phyloP scores from a whole-genome alignment of 495 filamentous ascomycete species.

The Hypoxylon lienhwacheense region DNA sequence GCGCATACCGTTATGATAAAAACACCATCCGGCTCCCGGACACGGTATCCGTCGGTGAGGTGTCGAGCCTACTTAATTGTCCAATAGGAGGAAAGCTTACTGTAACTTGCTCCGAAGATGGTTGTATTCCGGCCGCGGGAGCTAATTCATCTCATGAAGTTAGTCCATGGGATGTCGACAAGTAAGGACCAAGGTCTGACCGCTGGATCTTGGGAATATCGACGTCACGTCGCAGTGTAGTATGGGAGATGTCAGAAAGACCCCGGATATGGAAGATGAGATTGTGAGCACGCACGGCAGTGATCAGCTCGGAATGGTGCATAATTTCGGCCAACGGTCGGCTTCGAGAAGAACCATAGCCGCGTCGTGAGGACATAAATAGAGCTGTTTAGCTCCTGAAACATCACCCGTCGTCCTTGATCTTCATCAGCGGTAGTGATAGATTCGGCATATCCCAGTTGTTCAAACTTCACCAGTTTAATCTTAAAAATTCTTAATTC shows the following conservation, averaged over 20 bases:
- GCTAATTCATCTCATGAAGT: conserved; percentile 8
- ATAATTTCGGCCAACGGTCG: conserved; percentile 2
- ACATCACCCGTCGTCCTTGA: background rate
- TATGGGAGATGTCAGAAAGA: background rate
- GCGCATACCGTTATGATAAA: background rate
- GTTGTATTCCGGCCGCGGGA: conserved; percentile 7
- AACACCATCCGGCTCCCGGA: conserved; percentile 7
- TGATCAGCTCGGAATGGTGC: conserved; percentile 8
- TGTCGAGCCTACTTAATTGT: conserved; percentile 51
- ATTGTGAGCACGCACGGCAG: background rate
- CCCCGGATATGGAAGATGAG: background rate
- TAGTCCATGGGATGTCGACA: conserved; percentile 10
- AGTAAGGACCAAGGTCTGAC: background rate
- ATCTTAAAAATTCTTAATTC: no score
- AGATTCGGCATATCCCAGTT: conserved; percentile 11
- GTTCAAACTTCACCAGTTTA: conserved; percentile 1
- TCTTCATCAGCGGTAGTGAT: conserved; percentile 21
- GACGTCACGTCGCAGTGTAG: conserved; percentile 12
- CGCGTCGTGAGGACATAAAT: conserved; percentile 28
- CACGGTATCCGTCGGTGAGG: conserved; percentile 39
- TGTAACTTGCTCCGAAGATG: background rate
- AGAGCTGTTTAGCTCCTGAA: conserved; percentile 5
- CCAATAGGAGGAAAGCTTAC: conserved; percentile 11
- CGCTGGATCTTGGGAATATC: background rate
- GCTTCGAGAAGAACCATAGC: background rate